phyloP scores from a whole-genome alignment of 179 eudicot species.

The Beta macrorhiza region DNA sequence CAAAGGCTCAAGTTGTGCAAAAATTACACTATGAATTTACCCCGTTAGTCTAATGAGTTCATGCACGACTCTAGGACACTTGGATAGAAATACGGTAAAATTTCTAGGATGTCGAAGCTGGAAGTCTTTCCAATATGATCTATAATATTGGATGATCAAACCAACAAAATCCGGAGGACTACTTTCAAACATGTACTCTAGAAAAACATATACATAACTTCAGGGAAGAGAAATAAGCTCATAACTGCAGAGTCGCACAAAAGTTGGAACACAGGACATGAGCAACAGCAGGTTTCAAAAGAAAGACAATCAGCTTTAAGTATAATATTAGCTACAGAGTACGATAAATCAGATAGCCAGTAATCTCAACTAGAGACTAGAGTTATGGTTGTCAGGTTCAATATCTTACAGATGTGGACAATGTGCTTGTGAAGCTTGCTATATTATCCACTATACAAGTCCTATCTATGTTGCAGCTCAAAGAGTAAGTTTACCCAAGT shows the following conservation, averaged over 20 bases:
- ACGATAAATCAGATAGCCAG: background rate
- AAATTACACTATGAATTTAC: background rate
- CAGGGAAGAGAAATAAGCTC: background rate
- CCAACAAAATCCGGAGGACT: background rate
- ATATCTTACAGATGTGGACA: constrained; percentile 8
- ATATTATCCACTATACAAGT: background rate
- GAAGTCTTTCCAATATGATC: background rate
- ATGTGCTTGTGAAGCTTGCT: background rate
- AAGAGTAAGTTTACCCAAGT: constrained; percentile 69
- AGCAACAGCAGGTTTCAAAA: background rate
- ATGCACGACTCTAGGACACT: background rate
- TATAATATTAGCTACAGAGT: constrained; percentile 5
- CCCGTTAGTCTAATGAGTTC: background rate
- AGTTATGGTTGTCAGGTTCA: background rate
- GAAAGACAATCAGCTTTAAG: constrained; percentile 3
- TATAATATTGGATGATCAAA: background rate
- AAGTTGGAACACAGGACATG: background rate
- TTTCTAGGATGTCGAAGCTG: background rate
- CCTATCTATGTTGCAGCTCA: constrained; percentile 27
- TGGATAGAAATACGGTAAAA: background rate
- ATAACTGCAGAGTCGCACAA: background rate
- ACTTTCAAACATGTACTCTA: no score
- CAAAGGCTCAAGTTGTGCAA: background rate
- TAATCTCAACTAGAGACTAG: background rate
- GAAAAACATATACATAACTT: no score